Evolutionary conservation across 148 eudicot species (phyloP).

Genomic region (Rhododendron ferrugineum): DNA sequence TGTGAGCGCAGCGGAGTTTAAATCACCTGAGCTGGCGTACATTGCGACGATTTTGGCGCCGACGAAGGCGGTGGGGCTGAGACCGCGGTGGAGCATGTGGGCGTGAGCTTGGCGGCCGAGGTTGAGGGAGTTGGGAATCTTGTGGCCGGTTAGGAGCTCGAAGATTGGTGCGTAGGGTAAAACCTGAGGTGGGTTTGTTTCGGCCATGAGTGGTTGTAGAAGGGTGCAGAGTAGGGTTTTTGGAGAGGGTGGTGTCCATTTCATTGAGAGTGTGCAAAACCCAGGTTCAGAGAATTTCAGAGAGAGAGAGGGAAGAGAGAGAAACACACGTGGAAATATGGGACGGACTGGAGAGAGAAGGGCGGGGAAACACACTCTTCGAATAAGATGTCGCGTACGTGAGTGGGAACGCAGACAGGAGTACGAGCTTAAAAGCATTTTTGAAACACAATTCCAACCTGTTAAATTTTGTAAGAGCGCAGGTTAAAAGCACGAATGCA

Average conservation of each 20-base stretch:
- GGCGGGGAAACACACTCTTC: background rate
- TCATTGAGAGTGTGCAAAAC: slow-evolving; percentile 17
- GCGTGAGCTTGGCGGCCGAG: slow-evolving; percentile 41
- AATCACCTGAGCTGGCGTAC: slow-evolving; percentile 49
- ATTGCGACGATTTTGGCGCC: slow-evolving; percentile 45
- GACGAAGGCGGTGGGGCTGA: slow-evolving; percentile 23
- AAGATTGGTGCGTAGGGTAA: slow-evolving; percentile 31
- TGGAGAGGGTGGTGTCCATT: slow-evolving; percentile 14
- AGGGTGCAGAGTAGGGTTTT: slow-evolving; percentile 16
- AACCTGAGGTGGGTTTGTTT: slow-evolving; percentile 1
- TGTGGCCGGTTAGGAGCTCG: slow-evolving; percentile 31
- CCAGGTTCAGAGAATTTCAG: background rate
- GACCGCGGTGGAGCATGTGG: slow-evolving; percentile 25
- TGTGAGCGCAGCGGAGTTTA: slow-evolving; percentile 22
- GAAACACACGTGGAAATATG: background rate
- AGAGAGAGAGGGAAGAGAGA: background rate
- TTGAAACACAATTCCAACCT: too few relatives aligned
- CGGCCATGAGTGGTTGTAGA: slow-evolving; percentile 15
- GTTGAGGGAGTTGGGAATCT: slow-evolving; percentile 24
- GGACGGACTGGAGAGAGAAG: background rate
- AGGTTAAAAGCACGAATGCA: too few relatives aligned
- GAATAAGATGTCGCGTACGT: too few relatives aligned
- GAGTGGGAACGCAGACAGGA: too few relatives aligned
- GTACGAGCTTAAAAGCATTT: too few relatives aligned
- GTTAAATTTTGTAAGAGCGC: too few relatives aligned